Evolutionary conservation across 139 green algal genomes (phyloP), one percentile per base, ranked within the genome.

Genomic region (Tetraselmis striata): DNA sequence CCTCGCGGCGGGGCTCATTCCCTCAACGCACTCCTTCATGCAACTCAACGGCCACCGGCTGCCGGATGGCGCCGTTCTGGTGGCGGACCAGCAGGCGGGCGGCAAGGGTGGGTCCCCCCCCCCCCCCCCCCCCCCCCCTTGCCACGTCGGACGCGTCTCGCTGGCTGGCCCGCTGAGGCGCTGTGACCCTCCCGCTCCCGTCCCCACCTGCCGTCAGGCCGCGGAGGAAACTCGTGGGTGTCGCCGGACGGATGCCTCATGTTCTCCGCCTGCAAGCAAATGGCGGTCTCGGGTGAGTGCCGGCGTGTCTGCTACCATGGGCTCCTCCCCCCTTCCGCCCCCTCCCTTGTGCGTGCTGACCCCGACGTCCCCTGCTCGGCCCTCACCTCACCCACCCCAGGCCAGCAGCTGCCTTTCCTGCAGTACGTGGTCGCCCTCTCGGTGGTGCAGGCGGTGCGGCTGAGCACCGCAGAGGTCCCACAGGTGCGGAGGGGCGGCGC

Each of bases 391-490:
- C n/a, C n/a, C n/a, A n/a, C 31, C 77, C 78, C 83, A 83, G 92
- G 93, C 28, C 77, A 79, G 26, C 89, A 90, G 26, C 87, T 98
- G 31, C 93, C 94, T 2, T 98, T 98, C 86, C 85, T 99, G 29
- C 97, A 99, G 85, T 99, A 99, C 80, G 84, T 98, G 22, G 88
- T 95, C 0, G 95, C 90, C 30, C 84, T 99, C 28, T 96, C 94
- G 0, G 88, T 98, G n/a, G 88, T 97, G 26, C 83, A 92, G 29
- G 96, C 92, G 2, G 84, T 97, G 24, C 86, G 91, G 74, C 76
- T 30, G 25, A 11, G 84, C 1, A 28, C 78, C 25, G 29, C 28
- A 5, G 25, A 28, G 23, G 59, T n/a, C 2, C 67, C 75, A 84
- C 28, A 45, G 77, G n/a, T 32, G 23, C 86, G 30, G 59, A n/a